Conservation (phyloP, 345 rosid species). For the Eucalyptus viminalis region DNA sequence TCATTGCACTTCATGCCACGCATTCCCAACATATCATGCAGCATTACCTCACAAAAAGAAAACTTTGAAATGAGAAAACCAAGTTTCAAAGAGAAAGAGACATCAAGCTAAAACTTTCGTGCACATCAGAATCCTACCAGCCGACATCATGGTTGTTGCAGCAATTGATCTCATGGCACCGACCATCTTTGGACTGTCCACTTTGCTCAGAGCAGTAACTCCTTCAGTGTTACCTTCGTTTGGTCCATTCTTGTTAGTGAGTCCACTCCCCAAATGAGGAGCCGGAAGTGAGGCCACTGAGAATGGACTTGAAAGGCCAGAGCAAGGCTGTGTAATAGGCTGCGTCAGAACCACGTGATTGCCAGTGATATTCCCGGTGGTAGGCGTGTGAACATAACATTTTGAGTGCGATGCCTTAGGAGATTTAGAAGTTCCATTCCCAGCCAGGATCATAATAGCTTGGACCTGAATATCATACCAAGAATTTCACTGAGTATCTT, state of each 20-base stretch:
- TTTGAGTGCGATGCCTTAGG: slow-evolving; percentile 12
- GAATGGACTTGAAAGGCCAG: slow-evolving; percentile 30
- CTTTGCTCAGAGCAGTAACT: slow-evolving; percentile 16
- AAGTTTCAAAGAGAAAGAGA: not conserved
- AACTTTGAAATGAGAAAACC: not conserved
- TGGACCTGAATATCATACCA: slow-evolving; percentile 41
- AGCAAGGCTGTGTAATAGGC: slow-evolving; percentile 16
- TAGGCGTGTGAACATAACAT: slow-evolving; percentile 14
- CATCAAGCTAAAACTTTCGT: not conserved
- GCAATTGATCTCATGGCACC: slow-evolving; percentile 12
- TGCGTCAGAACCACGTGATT: slow-evolving; percentile 10
- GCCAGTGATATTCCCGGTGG: slow-evolving; percentile 7
- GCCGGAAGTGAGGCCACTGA: slow-evolving; percentile 52
- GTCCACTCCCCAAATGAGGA: slow-evolving; percentile 25
- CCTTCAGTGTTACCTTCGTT: not conserved
- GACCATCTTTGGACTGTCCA: slow-evolving; percentile 13
- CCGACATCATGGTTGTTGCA: slow-evolving; percentile 31
- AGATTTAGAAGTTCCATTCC: slow-evolving; percentile 21
- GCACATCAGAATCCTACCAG: slow-evolving; percentile 22
- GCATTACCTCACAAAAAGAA: not conserved
- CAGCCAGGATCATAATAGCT: slow-evolving; percentile 71
- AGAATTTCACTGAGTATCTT: not conserved
- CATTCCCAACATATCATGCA: not conserved
- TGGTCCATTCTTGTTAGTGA: slow-evolving; percentile 7
- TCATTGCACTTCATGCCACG: not conserved